Evolutionary conservation across 2,329 filamentous ascomycete genomes (phyloP), one percentile per base, ranked within the genome.

Genomic region (Phialophora macrospora): DNA sequence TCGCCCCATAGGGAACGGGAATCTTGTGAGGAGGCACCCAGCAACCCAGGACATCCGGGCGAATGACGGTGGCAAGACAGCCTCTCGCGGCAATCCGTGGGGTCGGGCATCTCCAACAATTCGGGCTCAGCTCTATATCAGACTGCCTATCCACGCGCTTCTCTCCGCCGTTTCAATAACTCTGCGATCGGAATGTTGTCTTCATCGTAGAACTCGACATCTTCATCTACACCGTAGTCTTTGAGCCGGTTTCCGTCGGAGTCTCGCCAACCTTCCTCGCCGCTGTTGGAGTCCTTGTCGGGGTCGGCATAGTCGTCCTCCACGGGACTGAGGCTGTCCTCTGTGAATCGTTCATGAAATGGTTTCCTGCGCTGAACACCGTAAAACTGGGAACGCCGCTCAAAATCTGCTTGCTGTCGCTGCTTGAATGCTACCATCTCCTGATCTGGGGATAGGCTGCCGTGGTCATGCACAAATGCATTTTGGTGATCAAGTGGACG

Each of bases 151-250:
- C 41, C 32, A 38, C 57, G 56, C 56, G 54, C 11, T 59, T 74
- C 70, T 62, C 69, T 70, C 49, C 78, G 75, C 63, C 78, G 75
- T 60, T 76, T 74, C 61, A 88, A 76, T 12, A 89, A 73, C 66
- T 86, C 79, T 4, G 80, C 82, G 57, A 89, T 74, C 1, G 87
- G 87, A 14, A 88, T 73, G 71, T 88, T 82, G 66, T 89, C 87
- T 63, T 86, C 69, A 68, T 88, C 86, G 70, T 87, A 88, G 64
- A 88, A 88, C 68, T 88, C 87, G 1, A 82, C 80, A 32, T 87
- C 85, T 73, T 88, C 87, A 71, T 89, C 87, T 3, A 89, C 85
- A 0, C 87, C 87, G 73, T 88, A 89, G 69, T 89, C 87, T 20
- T 83, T 78, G 24, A 89, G 76, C 22, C 85, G 76, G 68, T 89